Conservation (phyloP, 306 rosid genomes). For the Urtica urens region DNA sequence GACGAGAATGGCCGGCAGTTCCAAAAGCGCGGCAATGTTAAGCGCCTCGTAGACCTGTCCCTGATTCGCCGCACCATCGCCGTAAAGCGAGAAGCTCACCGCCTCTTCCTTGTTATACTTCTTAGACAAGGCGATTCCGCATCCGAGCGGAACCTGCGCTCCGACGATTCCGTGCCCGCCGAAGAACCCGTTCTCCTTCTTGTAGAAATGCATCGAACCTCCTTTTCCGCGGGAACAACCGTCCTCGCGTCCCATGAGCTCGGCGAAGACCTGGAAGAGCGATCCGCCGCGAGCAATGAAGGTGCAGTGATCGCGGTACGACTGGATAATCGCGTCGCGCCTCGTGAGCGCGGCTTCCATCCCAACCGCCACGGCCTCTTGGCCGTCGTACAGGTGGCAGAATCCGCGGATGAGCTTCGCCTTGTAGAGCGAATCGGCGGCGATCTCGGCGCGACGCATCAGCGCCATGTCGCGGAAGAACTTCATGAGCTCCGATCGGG, state of each 20-base stretch:
- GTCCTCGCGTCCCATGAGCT: conserved; percentile 67
- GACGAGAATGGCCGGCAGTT: conserved; percentile 86
- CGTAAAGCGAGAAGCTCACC: conserved; percentile 72
- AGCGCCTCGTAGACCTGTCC: conserved; percentile 93
- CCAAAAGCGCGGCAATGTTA: conserved; percentile 87
- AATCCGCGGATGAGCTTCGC: conserved; percentile 89
- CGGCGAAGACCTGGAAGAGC: conserved; percentile 40
- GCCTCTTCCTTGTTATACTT: conserved; percentile 62
- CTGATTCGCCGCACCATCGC: conserved; percentile 95
- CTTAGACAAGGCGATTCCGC: conserved; percentile 82
- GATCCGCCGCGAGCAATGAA: conserved; percentile 75
- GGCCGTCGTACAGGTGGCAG: conserved; percentile 92
- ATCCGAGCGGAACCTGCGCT: conserved; percentile 84
- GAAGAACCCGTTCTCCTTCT: conserved; percentile 55
- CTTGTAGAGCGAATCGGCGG: conserved; percentile 94
- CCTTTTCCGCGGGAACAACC: conserved; percentile 88
- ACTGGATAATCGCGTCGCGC: conserved; percentile 59
- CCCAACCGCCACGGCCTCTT: conserved; percentile 77
- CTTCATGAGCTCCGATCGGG: conserved; percentile 40
- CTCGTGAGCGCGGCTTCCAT: conserved; percentile 78
- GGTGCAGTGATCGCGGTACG: conserved; percentile 83
- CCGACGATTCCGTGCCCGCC: conserved; percentile 96
- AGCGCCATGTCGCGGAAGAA: conserved; percentile 67
- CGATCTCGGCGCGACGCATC: conserved; percentile 93
- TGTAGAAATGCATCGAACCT: conserved; percentile 92